These are phyloP conservation scores for Gardenia jasminoides DNA, from an alignment of 257 asterid species.

Conservation along the genomic window DNA sequence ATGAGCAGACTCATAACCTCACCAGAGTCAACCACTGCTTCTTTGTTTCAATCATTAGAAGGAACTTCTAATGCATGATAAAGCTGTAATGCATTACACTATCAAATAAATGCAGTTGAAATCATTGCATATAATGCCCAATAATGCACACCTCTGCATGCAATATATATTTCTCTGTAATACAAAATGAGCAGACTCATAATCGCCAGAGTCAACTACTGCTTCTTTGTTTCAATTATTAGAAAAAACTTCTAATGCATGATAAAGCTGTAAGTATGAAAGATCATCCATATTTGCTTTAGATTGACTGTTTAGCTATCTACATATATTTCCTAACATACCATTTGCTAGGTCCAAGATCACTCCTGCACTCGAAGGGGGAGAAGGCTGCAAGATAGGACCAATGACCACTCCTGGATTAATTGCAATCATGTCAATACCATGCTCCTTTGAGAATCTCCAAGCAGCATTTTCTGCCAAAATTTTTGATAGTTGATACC, in stretches of 20 bases:
- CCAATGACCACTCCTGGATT: constrained; percentile 63
- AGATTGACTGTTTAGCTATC: neutral
- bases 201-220: neutral
- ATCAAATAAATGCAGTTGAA: no score
- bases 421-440: constrained; percentile 47
- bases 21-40: neutral
- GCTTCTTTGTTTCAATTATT: neutral
- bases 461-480: constrained; percentile 71
- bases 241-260: neutral
- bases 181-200: neutral
- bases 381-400: constrained; percentile 54
- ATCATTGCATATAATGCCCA: no score
- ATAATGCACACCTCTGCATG: neutral
- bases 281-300: neutral
- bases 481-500: constrained; percentile 53
- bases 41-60: neutral
- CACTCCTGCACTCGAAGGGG: neutral
- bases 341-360: constrained; percentile 7
- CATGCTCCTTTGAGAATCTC: constrained; percentile 48
- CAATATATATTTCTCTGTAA: neutral
- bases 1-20: neutral
- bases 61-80: neutral
- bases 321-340: neutral
- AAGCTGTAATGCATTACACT: no score
- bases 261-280: neutral